phyloP scores from a whole-genome alignment of 148 eudicot genomes.

The Selenicereus undatus region DNA sequence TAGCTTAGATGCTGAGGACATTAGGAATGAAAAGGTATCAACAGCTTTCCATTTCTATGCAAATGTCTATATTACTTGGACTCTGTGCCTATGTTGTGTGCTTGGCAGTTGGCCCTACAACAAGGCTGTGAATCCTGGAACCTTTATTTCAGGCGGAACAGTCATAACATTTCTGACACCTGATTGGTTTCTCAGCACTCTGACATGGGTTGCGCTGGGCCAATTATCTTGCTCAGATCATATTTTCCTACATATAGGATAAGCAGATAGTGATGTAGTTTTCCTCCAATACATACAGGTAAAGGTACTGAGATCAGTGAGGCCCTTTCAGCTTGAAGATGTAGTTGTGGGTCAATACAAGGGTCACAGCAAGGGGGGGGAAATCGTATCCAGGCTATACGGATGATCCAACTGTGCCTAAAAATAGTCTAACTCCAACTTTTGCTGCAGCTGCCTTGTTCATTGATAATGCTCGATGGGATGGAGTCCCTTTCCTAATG shows the following conservation, averaged over 20 bases:
- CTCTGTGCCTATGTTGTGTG: no score
- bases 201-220: not conserved
- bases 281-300: slow-evolving; percentile 43
- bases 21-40: slow-evolving; percentile 78
- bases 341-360: slow-evolving; percentile 77
- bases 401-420: slow-evolving; percentile 75
- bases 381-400: slow-evolving; percentile 59
- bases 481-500: slow-evolving; percentile 93
- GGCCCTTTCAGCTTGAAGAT: slow-evolving; percentile 56
- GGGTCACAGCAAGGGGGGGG: slow-evolving; percentile 57
- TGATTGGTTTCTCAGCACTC: not conserved
- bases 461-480: slow-evolving; percentile 92
- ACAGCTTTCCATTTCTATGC: not conserved
- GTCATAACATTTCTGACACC: not conserved
- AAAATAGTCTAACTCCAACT: slow-evolving; percentile 65
- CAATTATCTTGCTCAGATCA: not conserved
- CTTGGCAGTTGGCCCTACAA: no score
- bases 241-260: not conserved
- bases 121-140: no score
- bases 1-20: slow-evolving; percentile 87
- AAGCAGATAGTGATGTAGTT: slow-evolving; percentile 8
- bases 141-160: no score
- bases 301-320: slow-evolving; percentile 80
- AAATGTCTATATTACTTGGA: not conserved
- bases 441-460: slow-evolving; percentile 83